Evolutionary conservation across 148 eudicot species (phyloP).

Genomic region (Hydrangea macrophylla): DNA sequence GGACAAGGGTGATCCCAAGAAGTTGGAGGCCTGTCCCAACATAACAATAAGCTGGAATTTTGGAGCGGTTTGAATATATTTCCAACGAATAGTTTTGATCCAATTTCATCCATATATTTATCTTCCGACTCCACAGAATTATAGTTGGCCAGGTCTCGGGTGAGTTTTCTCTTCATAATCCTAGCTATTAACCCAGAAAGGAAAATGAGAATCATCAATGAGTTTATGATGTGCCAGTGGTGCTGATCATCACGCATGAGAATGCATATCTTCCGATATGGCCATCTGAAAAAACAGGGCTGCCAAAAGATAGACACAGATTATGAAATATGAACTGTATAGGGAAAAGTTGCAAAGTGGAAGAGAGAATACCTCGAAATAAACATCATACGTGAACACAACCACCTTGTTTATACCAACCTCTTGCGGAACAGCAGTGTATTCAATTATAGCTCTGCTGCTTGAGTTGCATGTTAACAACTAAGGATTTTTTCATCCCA

Average conservation of each 20-base stretch:
- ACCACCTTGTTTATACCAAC: not conserved
- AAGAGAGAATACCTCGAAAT: not conserved
- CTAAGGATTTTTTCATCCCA: not conserved
- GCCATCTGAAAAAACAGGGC: slow-evolving; percentile 3
- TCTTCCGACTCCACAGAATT: not conserved
- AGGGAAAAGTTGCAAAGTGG: no score
- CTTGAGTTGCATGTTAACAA: not conserved
- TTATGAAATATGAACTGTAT: no score
- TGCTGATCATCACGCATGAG: not conserved
- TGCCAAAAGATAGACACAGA: not conserved
- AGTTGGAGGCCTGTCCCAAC: not conserved
- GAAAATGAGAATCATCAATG: slow-evolving; percentile 3
- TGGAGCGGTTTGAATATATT: not conserved
- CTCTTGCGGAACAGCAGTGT: not conserved
- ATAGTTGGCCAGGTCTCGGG: not conserved
- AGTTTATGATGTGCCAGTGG: slow-evolving; percentile 6
- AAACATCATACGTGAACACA: slow-evolving; percentile 7
- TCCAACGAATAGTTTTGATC: not conserved
- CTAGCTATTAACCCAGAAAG: slow-evolving; percentile 3
- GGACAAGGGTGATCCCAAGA: not conserved
- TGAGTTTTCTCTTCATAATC: not conserved
- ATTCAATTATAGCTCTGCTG: not conserved
- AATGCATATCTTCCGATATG: not conserved
- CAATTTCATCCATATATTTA: not conserved
- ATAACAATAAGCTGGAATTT: slow-evolving; percentile 4